Evolutionary conservation across 164 flowering plant genomes (phyloP).

Genomic region (Aristolochia fimbriata): DNA sequence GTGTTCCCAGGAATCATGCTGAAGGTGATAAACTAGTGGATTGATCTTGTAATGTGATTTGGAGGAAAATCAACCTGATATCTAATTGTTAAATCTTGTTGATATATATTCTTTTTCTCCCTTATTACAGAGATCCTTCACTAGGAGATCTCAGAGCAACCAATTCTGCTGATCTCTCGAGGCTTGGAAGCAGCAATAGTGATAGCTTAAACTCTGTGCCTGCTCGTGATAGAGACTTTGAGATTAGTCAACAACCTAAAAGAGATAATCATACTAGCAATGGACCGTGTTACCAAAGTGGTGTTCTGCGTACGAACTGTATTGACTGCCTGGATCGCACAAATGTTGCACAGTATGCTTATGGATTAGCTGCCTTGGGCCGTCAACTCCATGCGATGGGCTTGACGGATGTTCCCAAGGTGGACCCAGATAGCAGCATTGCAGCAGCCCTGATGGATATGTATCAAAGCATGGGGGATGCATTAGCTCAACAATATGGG

Average conservation of each 20-base stretch:
- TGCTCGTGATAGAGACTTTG: slow-evolving; percentile 47
- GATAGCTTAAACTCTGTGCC: slow-evolving; percentile 34
- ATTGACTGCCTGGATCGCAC: slow-evolving; percentile 98
- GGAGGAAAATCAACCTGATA: no score
- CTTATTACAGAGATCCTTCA: slow-evolving; percentile 50
- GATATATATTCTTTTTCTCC: background rate
- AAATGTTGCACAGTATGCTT: slow-evolving; percentile 98
- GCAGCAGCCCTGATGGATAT: slow-evolving; percentile 95
- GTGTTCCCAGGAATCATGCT: no score
- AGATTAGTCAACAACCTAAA: slow-evolving; percentile 22
- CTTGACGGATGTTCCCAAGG: slow-evolving; percentile 67
- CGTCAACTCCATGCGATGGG: slow-evolving; percentile 93
- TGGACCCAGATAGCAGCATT: slow-evolving; percentile 80
- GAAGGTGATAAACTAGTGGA: no score
- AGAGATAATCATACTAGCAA: slow-evolving; percentile 27
- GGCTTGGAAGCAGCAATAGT: slow-evolving; percentile 43
- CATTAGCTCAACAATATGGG: slow-evolving; percentile 96
- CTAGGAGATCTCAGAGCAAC: slow-evolving; percentile 61
- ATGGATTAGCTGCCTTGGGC: slow-evolving; percentile 87
- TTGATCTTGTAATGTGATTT: no score
- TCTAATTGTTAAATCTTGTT: no score
- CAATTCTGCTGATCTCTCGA: slow-evolving; percentile 48
- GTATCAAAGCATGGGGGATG: slow-evolving; percentile 97
- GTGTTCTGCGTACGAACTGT: slow-evolving; percentile 93
- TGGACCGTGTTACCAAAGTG: slow-evolving; percentile 69